A percentile compares a stretch with the other conserved stretches of the same genome.
phyloP scores from a whole-genome alignment of 495 filamentous ascomycete species.

The Penicillium coffeae region DNA sequence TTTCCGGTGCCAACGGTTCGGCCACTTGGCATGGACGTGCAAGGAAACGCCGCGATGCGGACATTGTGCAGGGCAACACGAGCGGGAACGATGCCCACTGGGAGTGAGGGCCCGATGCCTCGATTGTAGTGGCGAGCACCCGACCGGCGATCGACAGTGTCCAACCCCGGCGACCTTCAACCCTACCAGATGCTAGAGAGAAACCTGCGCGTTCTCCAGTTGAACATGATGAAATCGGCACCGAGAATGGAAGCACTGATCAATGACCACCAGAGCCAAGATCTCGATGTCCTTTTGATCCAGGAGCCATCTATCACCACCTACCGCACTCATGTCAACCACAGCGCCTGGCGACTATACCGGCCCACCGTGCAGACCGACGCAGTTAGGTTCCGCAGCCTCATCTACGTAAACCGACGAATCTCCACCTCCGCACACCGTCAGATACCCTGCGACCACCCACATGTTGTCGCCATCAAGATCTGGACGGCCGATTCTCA shows the following conservation, averaged over 20 bases:
- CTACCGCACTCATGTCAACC: conserved; percentile 23
- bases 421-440: conserved; percentile 23
- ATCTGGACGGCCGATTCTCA: conserved; percentile 22
- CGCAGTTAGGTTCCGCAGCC: conserved; percentile 15
- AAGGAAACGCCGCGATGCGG: conserved; percentile 25
- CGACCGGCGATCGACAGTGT: conserved; percentile 16
- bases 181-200: conserved; percentile 13
- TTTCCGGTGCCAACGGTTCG: conserved; percentile 24
- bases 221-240: conserved; percentile 27
- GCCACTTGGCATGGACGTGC: conserved; percentile 29
- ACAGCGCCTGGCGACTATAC: conserved; percentile 27
- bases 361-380: conserved; percentile 12
- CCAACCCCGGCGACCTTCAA: conserved; percentile 5
- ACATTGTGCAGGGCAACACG: conserved; percentile 21
- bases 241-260: conserved; percentile 28
- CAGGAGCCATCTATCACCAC: conserved; percentile 22
- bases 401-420: conserved; percentile 22
- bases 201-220: conserved; percentile 25
- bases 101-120: conserved; percentile 18
- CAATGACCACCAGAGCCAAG: conserved; percentile 23
- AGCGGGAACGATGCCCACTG: conserved; percentile 14
- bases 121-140: conserved; percentile 22
- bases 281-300: conserved; percentile 25
- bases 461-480: conserved; percentile 20
- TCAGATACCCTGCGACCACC: conserved; percentile 23